These are phyloP conservation scores for Malus hybrid DNA, from an alignment of 331 rosid species.

Conservation along the genomic window DNA sequence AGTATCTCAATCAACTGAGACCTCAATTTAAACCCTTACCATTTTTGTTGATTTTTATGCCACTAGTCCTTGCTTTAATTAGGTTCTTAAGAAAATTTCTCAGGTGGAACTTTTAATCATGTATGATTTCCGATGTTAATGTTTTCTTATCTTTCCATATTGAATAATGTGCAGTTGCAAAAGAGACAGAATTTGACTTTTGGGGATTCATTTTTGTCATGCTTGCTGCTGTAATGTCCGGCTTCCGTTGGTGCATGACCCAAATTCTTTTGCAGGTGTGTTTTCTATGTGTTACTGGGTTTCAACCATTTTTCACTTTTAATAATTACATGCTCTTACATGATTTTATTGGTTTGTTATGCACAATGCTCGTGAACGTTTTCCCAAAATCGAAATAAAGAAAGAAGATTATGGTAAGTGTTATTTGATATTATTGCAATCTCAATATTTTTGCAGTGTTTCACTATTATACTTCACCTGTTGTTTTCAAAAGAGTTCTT, in stretches of 20 bases:
- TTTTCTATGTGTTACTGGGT: constrained; percentile 11
- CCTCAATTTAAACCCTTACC: background rate
- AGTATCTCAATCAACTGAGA: background rate
- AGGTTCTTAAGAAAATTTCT: background rate
- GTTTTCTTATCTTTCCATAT: constrained; percentile 12
- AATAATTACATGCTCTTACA: constrained; percentile 11
- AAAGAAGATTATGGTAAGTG: constrained; percentile 85
- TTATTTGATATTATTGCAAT: constrained; percentile 14
- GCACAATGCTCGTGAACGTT: constrained; percentile 18
- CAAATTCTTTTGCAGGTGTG: constrained; percentile 92
- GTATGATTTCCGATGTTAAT: constrained; percentile 6
- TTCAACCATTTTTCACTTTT: background rate
- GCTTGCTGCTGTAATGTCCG: constrained; percentile 99
- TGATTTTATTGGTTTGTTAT: constrained; percentile 10
- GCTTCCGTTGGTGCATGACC: constrained; percentile 98
- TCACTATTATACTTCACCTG: background rate
- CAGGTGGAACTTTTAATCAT: background rate
- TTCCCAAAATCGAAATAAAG: constrained; percentile 47
- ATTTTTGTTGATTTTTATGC: background rate
- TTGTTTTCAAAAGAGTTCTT: background rate
- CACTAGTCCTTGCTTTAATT: background rate
- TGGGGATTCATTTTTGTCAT: constrained; percentile 87
- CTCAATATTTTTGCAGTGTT: background rate
- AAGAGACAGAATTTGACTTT: constrained; percentile 82
- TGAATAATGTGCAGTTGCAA: constrained; percentile 46